These are phyloP conservation scores for Pyrus pyrifolia DNA, from an alignment of 306 rosid species.

Conservation along the genomic window DNA sequence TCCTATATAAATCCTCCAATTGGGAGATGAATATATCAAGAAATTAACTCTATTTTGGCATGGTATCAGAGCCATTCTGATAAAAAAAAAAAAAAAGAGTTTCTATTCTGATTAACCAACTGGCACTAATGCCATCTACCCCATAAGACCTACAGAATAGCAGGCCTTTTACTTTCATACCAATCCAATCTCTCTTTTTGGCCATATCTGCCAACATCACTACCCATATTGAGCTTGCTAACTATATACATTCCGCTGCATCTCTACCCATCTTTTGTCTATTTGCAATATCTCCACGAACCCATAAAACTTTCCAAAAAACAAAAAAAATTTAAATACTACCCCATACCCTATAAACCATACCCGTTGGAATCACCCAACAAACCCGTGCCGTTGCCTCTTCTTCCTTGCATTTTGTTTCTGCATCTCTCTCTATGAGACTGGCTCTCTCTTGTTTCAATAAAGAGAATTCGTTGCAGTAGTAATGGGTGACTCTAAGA, in stretches of 20 bases:
- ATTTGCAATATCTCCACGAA: neutral
- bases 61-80: neutral
- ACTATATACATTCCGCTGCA: neutral
- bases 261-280: neutral
- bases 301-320: neutral
- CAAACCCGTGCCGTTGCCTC: too few species aligned
- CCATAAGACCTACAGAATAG: neutral
- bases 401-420: too few species aligned
- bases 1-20: too few species aligned
- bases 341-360: neutral
- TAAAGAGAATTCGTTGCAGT: too few species aligned
- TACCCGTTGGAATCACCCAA: neutral
- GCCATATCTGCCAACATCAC: neutral
- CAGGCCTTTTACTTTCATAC: neutral
- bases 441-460: too few species aligned
- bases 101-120: neutral
- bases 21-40: neutral
- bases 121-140: neutral
- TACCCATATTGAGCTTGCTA: neutral
- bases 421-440: too few species aligned
- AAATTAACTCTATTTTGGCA: neutral
- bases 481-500: neutral
- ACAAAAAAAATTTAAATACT: neutral
- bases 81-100: too few species aligned
- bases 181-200: neutral